Base-by-base conservation (phyloP, 2,329 filamentous ascomycete species). In the Aspergillus persii region DNA sequence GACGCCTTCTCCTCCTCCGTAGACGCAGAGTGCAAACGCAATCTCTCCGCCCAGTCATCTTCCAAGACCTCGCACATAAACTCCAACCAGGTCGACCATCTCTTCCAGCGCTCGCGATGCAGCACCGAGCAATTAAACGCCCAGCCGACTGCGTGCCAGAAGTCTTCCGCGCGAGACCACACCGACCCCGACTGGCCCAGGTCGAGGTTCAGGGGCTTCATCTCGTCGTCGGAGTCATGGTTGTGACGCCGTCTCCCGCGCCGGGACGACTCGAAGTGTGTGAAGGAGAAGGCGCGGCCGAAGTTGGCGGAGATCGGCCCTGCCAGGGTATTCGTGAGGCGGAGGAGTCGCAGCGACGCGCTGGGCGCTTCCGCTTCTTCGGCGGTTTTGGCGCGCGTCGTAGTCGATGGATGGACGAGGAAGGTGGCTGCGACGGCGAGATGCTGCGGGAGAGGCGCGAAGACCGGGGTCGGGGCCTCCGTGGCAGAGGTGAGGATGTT, bases 91-190 rank as follows among this genome's bases (percentile, higher is more conserved):
- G 86, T 76, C 66, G 83, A 86, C 92, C 93, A 98, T 69, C 87
- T 84, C 53, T 81, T 83, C 94, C 95, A 98, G 23, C 94, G 84
- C 46, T 84, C 82, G 1, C 86, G 86, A 66, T 94, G 82, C 33
- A 84, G 74, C 1, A 89, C 83, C 54, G 91, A 93, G 77, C 94
- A 98, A 71, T 94, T 95, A 73, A 98, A 92, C 0, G 91, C 89
- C 95, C 95, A 98, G 3, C 94, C 95, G 0, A 95, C 83, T 0
- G 91, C 85, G 47, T 87, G 84, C 92, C 95, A 99, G 68, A 98
- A 96, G 70, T 96, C 91, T 61, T 90, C 87, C 0, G 89, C 90
- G n/a, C 85, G 84, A 15, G 78, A 79, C 86, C 90, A 96, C 1
- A 97, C 63, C 31, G 89, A 88, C 48, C 86, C 82, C 12, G 83